A percentile compares a stretch with the other conserved stretches of the same genome.
These are phyloP conservation scores for Pleochaeta shiraiana DNA, from an alignment of 2,329 filamentous ascomycete species.

Conservation along the genomic window DNA sequence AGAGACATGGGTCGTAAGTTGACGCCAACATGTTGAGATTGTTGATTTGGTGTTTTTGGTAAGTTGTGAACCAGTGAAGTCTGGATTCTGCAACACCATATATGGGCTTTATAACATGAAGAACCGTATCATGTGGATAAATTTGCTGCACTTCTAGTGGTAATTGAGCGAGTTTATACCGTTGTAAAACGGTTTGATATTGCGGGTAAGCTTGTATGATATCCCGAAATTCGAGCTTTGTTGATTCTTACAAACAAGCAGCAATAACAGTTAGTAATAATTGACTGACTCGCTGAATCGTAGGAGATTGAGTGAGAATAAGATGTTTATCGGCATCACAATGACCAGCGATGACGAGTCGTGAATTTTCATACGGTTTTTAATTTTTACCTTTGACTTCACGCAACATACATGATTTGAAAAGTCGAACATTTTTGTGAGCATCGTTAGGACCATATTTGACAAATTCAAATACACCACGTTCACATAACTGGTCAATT, in stretches of 20 bases:
- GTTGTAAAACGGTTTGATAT: not conserved
- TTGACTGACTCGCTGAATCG: constrained; percentile 2
- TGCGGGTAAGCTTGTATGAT: not conserved
- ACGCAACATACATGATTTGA: not conserved
- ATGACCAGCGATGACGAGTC: not conserved
- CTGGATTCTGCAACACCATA: constrained; percentile 1
- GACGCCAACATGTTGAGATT: not conserved
- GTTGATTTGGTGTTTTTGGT: constrained; percentile 1
- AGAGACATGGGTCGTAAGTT: constrained; percentile 5
- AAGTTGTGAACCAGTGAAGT: not conserved
- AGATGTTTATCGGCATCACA: not conserved
- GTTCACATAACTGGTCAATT: not conserved
- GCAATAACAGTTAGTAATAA: not conserved
- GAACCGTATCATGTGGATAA: not conserved
- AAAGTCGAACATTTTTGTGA: not conserved
- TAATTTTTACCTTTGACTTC: not conserved
- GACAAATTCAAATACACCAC: not conserved
- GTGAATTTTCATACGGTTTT: not conserved
- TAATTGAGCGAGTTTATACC: not conserved
- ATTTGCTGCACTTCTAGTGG: not conserved
- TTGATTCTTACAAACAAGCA: not conserved
- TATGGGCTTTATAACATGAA: not conserved
- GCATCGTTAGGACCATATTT: not conserved
- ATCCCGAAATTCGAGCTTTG: not conserved
- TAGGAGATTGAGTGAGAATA: not conserved